Conservation (phyloP, 2,329 filamentous ascomycete genomes). For the Amesomyces nigricolor region DNA sequence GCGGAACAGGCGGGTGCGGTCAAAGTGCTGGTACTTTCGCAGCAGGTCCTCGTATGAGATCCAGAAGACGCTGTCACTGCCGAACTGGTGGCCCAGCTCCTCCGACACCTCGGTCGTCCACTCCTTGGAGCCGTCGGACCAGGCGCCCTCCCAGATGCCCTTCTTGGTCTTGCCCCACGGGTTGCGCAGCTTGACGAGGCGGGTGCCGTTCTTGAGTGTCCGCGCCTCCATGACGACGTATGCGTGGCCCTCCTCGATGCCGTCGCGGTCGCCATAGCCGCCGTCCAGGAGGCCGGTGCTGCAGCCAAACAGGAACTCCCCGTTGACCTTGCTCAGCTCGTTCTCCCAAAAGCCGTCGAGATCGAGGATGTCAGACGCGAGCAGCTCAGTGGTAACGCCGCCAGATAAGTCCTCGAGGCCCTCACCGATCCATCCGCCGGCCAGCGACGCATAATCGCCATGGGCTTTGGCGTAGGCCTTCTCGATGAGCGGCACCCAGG, state of each 20-base stretch:
- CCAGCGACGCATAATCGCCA: conserved; percentile 69
- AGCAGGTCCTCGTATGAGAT: conserved; percentile 55
- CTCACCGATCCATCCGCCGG: conserved; percentile 62
- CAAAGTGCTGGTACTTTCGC: conserved; percentile 53
- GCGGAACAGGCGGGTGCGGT: conserved; percentile 53
- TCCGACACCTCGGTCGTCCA: conserved; percentile 78
- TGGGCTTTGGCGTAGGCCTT: conserved; percentile 79
- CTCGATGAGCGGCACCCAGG: conserved; percentile 72
- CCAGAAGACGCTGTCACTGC: conserved; percentile 66
- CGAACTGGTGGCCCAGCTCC: conserved; percentile 67
- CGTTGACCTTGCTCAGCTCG: conserved; percentile 70
- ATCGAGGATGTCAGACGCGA: conserved; percentile 64
- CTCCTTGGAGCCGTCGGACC: conserved; percentile 75
- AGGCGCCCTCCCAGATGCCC: conserved; percentile 74
- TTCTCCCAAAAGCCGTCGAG: conserved; percentile 74
- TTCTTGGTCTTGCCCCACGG: conserved; percentile 75
- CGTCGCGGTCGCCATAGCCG: conserved; percentile 45
- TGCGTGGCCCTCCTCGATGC: conserved; percentile 54
- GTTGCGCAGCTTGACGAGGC: conserved; percentile 62
- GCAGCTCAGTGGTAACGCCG: conserved; percentile 61
- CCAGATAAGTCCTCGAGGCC: conserved; percentile 57
- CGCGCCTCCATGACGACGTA: conserved; percentile 54
- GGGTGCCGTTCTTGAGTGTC: conserved; percentile 52
- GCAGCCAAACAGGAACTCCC: conserved; percentile 67
- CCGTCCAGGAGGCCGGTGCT: conserved; percentile 46